phyloP scores from a whole-genome alignment of 2,329 filamentous ascomycete genomes.

The Periglandula ipomoeae region DNA sequence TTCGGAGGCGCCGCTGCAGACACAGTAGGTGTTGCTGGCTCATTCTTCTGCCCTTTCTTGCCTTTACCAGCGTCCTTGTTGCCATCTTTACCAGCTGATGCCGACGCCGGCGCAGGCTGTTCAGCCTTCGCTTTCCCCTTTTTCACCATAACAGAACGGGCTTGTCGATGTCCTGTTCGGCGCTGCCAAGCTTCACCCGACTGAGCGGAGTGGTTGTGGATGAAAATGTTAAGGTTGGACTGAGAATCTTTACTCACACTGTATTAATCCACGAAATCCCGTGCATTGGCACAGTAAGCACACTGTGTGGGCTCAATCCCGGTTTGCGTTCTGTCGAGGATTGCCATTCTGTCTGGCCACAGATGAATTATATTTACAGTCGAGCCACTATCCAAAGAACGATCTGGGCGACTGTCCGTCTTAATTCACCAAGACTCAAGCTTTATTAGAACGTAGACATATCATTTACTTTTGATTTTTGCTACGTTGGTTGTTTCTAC shows the following conservation, averaged over 20 bases:
- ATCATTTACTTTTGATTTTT: constrained; percentile 9
- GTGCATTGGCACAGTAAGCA: background rate
- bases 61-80: constrained; percentile 41
- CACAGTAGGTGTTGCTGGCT: constrained; percentile 21
- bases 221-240: background rate
- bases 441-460: background rate
- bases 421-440: background rate
- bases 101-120: constrained; percentile 23
- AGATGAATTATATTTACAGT: background rate
- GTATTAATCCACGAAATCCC: background rate
- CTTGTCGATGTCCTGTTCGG: background rate
- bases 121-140: constrained; percentile 44
- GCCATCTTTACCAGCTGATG: constrained; percentile 45
- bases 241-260: background rate
- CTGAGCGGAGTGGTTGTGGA: background rate
- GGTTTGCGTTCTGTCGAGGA: too few relatives aligned
- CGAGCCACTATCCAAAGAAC: background rate
- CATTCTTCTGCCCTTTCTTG: constrained; percentile 29
- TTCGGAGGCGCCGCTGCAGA: constrained; percentile 39
- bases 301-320: background rate
- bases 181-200: background rate
- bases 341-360: too few relatives aligned
- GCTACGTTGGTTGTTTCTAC: constrained; percentile 11
- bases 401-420: too few relatives aligned
- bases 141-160: constrained; percentile 32